Base-by-base conservation (phyloP, 2,329 filamentous ascomycete species). In the Byssothecium circinans region DNA sequence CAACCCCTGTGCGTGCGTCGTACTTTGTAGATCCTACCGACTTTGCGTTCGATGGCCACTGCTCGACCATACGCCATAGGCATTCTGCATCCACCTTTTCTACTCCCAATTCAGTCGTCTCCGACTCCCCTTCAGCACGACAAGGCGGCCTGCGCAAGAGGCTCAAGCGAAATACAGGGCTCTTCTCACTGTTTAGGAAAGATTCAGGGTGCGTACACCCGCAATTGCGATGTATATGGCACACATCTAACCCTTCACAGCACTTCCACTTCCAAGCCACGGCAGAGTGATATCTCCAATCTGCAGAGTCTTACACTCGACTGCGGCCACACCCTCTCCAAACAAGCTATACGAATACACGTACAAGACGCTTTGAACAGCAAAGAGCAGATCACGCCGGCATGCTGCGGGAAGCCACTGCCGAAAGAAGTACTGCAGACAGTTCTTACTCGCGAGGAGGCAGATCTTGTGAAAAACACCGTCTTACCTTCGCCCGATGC, bases 321-420 rank as follows among this genome's bases (percentile, higher is more conserved):
- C 32, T 69, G 66, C 48, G 64, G 68, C 19, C 66, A 69, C 41
- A 54, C 57, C 5, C 54, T 65, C 11, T 67, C 64, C 30, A 54
- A 61, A 27, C 54, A 53, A 25, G 62, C 56, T 5, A 56, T 67
- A 25, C 53, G 60, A 25, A 52, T 61, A 23, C 64, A 68, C 23
- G 66, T 75, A 42, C 65, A 71, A 41, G 64, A 70, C 23, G 67
- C 71, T 20, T 50, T 65, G 27, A 52, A 60, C 15, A 58, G 47
- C n/a, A 68, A 65, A 40, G 56, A 62, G 36, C 57, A 59, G 11
- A 42, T 55, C 8, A 56, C 67, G 8, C 74, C 74, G 0, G 68
- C 59, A 44, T 76, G 74, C 50, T 76, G 74, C 51, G 69, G 69
- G 12, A 64, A 58, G 12, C 67, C 69, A 2, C 60, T 76, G 15